Percentiles rank a stretch among this genome's conserved stretches.
Conservation (phyloP, 2,329 filamentous ascomycete species). For the Daldinia sp. region DNA sequence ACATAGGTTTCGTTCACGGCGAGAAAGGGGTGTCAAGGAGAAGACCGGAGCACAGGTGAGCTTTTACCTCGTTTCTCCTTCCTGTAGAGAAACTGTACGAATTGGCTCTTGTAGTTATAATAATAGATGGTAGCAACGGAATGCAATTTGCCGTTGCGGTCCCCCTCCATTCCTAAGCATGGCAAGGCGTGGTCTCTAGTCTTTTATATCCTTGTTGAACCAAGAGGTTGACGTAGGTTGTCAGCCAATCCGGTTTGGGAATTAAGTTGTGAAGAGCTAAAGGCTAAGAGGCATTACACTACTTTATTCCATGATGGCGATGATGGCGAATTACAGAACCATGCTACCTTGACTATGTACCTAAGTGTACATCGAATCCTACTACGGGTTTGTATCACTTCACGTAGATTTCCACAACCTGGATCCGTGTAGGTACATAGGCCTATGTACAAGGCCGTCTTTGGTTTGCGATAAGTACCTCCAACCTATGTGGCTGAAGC, state of each 20-base stretch:
- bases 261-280: neutral
- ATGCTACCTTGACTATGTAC: no score
- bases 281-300: neutral
- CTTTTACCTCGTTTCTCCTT: neutral
- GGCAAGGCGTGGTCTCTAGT: slow-evolving; percentile 12
- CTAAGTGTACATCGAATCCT: neutral
- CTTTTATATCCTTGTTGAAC: neutral
- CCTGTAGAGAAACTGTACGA: slow-evolving; percentile 12
- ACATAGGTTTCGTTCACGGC: slow-evolving; percentile 8
- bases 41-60: slow-evolving; percentile 3
- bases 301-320: slow-evolving; percentile 3
- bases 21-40: slow-evolving; percentile 5
- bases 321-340: neutral
- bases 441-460: neutral
- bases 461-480: neutral
- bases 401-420: neutral
- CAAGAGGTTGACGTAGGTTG: slow-evolving; percentile 17
- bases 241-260: neutral
- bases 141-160: slow-evolving; percentile 19
- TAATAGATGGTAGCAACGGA: slow-evolving; percentile 32
- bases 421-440: neutral
- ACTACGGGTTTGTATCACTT: neutral
- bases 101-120: slow-evolving; percentile 37
- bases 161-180: slow-evolving; percentile 20
- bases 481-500: slow-evolving; percentile 44